Evolutionary conservation across 2,329 filamentous ascomycete genomes (phyloP).

Genomic region (Grosmannia huntii): DNA sequence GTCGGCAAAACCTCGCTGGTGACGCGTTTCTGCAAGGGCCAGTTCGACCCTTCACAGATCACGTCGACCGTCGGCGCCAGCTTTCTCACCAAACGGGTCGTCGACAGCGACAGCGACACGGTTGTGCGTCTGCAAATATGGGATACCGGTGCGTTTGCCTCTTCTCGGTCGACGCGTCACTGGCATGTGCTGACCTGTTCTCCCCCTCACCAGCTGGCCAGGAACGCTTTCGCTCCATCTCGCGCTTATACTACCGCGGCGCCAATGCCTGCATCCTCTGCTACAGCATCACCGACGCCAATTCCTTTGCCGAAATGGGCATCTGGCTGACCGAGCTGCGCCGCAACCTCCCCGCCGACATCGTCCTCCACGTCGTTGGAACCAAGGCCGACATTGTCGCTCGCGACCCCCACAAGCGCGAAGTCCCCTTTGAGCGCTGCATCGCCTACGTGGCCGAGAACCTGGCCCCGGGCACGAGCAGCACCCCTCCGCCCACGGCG

Average conservation of each 20-base stretch:
- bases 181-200: neutral
- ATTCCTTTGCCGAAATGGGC: conserved; percentile 85
- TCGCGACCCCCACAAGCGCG: conserved; percentile 61
- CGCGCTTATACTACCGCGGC: conserved; percentile 88
- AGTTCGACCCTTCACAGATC: conserved; percentile 51
- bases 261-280: conserved; percentile 89
- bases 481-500: conserved; percentile 54
- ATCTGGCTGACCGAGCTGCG: conserved; percentile 79
- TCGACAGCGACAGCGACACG: conserved; percentile 75
- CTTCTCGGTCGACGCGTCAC: neutral
- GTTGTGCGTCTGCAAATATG: conserved; percentile 88
- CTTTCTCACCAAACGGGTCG: conserved; percentile 66
- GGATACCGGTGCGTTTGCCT: conserved; percentile 55
- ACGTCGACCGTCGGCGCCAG: conserved; percentile 68
- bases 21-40: conserved; percentile 61
- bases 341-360: conserved; percentile 61
- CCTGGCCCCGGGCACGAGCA: conserved; percentile 57
- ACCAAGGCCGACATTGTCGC: conserved; percentile 89
- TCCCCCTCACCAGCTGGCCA: conserved; percentile 54
- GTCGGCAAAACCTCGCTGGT: conserved; percentile 72
- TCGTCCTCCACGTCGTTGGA: conserved; percentile 88
- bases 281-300: conserved; percentile 82
- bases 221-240: conserved; percentile 89
- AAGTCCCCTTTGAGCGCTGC: conserved; percentile 88
- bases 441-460: conserved; percentile 94